Percentiles rank a stretch among this genome's conserved stretches.
Evolutionary conservation across 163 green algal genomes (phyloP).

Genomic region (Scenedesmus sp.): DNA sequence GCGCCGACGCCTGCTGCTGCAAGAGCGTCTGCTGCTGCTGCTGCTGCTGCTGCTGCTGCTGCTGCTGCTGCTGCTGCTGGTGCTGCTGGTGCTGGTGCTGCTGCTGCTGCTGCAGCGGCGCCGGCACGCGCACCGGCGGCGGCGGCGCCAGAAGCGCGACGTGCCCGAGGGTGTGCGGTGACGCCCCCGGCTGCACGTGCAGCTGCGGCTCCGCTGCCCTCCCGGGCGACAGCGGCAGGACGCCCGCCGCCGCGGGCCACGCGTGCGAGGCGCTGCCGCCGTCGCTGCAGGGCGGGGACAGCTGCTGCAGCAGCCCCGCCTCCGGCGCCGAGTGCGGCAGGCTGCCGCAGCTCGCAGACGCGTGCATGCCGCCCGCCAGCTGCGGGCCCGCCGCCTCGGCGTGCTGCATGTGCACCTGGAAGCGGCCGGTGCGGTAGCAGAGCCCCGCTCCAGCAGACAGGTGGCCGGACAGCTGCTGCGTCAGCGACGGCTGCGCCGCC

Average conservation of each 20-base stretch:
- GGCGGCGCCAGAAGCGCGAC: too few species aligned
- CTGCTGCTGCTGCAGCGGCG: neutral
- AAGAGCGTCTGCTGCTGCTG: conserved; percentile 1
- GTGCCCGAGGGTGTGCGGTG: too few species aligned
- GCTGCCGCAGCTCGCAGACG: conserved; percentile 12
- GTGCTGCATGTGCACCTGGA: neutral
- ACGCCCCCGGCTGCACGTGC: too few species aligned
- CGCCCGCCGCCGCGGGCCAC: too few species aligned
- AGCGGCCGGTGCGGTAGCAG: neutral
- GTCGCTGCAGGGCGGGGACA: too few species aligned
- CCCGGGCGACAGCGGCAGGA: too few species aligned
- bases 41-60: neutral
- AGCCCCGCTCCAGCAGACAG: neutral
- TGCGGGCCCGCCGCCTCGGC: neutral
- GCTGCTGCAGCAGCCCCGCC: neutral
- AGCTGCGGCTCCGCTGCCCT: too few species aligned
- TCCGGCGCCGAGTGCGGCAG: neutral
- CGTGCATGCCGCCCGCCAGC: neutral
- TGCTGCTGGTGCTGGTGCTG: conserved; percentile 19
- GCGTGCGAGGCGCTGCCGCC: too few species aligned
- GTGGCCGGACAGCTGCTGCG: neutral
- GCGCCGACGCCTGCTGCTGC: conserved; percentile 7
- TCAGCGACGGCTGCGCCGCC: neutral
- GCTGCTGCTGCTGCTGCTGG: conserved; percentile 5
- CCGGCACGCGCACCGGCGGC: too few species aligned